Base-by-base conservation (phyloP, 768 basidiomycete genomes). In the Amanita pseudoporphyria region DNA sequence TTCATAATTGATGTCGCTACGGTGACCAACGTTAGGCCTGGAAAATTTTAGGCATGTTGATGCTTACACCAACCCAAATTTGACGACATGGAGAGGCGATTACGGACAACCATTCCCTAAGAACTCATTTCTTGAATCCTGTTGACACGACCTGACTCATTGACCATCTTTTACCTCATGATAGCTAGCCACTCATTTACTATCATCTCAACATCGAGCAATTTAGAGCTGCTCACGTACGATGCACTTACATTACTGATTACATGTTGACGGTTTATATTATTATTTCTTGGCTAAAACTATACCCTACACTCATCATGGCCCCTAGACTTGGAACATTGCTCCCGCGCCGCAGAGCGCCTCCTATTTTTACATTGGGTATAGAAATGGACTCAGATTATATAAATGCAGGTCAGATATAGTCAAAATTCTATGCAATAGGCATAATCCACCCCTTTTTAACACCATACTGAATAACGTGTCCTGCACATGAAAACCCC, bases 1-100 rank as follows among this genome's bases (percentile, higher is more conserved):
- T 40, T 44, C 32, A 31, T 38, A 31, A 12, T 32, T 50, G 6
- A 45, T 42, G 39, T 44, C 18, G 6, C 16, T n/a, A 42, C 21
- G 30, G 26, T 30, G 7, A 9, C 12, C 3, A 10, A 38, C 3
- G 19, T 32, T 44, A 16, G 5, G n/a, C 19, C 30, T 26, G 9
- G 26, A 7, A 28, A 28, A 28, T 28, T 28, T n/a, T 26, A 70
- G 68, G 54, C 73, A 82, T 57, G 62, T 70, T 18, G 76, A 81
- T 51, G 81, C 82, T 1, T 88, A 88, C 59, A 77, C 72, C n/a
- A 82, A 89, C 57, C 69, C 79, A 4, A 76, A 78, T 57, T 55
- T 73, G 21, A 73, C 72, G 26, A 70, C 65, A 16, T 73, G 72
- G 73, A 58, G 55, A 39, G 57, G 50, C 28, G 71, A 71, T 44